Conservation (phyloP, 1,139 yeast genomes). For the Kodamaea plutei region DNA sequence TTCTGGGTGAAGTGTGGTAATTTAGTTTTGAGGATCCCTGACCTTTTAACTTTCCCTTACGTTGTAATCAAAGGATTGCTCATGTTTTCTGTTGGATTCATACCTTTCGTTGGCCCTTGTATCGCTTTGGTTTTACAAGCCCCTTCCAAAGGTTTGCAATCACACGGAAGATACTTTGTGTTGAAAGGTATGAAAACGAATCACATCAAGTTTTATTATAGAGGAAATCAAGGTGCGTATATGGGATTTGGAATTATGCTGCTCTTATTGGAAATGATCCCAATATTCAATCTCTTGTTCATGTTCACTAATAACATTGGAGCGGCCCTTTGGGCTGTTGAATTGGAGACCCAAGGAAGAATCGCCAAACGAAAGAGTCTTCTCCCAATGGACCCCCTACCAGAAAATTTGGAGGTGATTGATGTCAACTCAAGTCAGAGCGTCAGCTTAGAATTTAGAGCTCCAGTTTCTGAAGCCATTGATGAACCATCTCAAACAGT, state of each 20-base stretch:
- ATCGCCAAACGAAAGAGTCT: too few species aligned
- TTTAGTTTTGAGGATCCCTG: constrained; percentile 23
- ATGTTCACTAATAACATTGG: constrained; percentile 66
- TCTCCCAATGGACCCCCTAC: too few species aligned
- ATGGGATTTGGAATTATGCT: constrained; percentile 58
- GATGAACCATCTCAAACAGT: too few species aligned
- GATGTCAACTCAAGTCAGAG: too few species aligned
- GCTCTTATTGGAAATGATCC: constrained; percentile 55
- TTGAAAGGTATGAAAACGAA: constrained; percentile 51
- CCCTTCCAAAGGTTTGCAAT: constrained; percentile 52
- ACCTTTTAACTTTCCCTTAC: constrained; percentile 21
- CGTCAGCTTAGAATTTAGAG: too few species aligned
- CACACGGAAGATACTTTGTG: constrained; percentile 58
- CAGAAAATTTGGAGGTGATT: too few species aligned
- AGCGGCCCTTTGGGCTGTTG: constrained; percentile 68
- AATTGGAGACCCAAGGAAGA: constrained; percentile 26
- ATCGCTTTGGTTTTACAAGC: constrained; percentile 52
- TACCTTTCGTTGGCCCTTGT: constrained; percentile 64
- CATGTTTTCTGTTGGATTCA: constrained; percentile 39
- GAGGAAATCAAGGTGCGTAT: constrained; percentile 29
- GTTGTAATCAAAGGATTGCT: constrained; percentile 23
- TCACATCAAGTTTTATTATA: constrained; percentile 29
- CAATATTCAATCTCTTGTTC: constrained; percentile 57
- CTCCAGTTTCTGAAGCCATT: too few species aligned
- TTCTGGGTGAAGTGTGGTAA: constrained; percentile 23